phyloP scores from a whole-genome alignment of 805 yeast genomes.

The Groenewaldozyma tartarivorans region DNA sequence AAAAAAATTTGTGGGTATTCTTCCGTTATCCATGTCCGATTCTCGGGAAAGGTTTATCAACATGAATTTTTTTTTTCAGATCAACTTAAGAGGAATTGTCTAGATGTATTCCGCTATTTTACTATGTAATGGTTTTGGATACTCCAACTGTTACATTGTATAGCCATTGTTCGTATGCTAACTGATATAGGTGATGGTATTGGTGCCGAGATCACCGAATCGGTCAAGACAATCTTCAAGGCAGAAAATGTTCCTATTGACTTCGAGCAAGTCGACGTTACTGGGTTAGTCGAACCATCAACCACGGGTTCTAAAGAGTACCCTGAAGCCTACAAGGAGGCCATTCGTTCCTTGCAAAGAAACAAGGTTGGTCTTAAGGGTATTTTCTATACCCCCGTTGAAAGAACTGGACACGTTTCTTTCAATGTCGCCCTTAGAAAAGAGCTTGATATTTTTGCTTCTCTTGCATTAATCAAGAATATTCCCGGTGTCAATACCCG shows the following conservation, averaged over 20 bases:
- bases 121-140: too few relatives aligned
- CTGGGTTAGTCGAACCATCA: conserved; percentile 38
- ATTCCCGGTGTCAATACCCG: conserved; percentile 91
- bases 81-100: too few relatives aligned
- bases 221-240: conserved; percentile 83
- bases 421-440: conserved; percentile 94
- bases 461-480: conserved; percentile 86
- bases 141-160: too few relatives aligned
- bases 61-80: too few relatives aligned
- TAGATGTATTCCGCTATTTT: too few relatives aligned
- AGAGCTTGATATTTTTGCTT: conserved; percentile 91
- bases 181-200: conserved; percentile 77
- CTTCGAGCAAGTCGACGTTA: conserved; percentile 65
- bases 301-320: conserved; percentile 28
- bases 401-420: conserved; percentile 69
- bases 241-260: conserved; percentile 86
- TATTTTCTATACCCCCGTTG: conserved; percentile 83
- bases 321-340: conserved; percentile 62
- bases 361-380: conserved; percentile 97
- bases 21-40: neutral
- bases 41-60: too few relatives aligned
- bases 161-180: conserved; percentile 1
- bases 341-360: conserved; percentile 85
- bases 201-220: conserved; percentile 90
- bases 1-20: neutral